Evolutionary conservation across 1,284 basidiomycete species (phyloP).

Genomic region (Ustilago crameri): DNA sequence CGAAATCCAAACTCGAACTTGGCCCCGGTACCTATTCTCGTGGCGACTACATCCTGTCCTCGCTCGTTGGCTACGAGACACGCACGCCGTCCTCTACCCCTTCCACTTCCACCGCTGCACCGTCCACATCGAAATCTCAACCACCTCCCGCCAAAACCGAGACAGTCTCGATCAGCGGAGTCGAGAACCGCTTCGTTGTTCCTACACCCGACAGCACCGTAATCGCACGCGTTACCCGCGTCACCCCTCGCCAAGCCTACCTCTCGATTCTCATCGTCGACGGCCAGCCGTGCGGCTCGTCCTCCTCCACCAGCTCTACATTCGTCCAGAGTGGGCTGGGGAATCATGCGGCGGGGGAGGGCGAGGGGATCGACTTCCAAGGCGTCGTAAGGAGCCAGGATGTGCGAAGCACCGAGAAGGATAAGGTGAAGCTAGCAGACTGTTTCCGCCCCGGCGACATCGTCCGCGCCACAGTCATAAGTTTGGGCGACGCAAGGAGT

Average conservation of each 20-base stretch:
- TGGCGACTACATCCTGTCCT: constrained; percentile 55
- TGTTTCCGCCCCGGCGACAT: constrained; percentile 97
- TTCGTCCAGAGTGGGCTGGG: constrained; percentile 46
- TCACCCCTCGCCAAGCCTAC: constrained; percentile 87
- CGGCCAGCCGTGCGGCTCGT: constrained; percentile 75
- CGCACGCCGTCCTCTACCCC: constrained; percentile 11
- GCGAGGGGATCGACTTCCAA: constrained; percentile 75
- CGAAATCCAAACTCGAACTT: constrained; percentile 23
- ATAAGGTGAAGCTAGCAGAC: constrained; percentile 89
- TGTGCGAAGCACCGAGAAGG: constrained; percentile 81
- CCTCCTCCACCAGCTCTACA: constrained; percentile 24
- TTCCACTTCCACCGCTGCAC: neutral
- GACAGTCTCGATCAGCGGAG: constrained; percentile 22
- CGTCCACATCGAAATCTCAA: neutral
- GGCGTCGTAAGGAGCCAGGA: constrained; percentile 92
- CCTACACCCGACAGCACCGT: constrained; percentile 58
- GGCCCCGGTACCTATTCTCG: constrained; percentile 56
- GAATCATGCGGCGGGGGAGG: constrained; percentile 66
- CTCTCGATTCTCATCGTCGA: constrained; percentile 90
- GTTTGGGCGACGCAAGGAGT: constrained; percentile 69
- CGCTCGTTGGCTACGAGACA: constrained; percentile 52
- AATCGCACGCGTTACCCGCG: constrained; percentile 82
- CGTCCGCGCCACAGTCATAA: constrained; percentile 82
- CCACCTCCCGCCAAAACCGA: constrained; percentile 6
- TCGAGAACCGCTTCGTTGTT: constrained; percentile 52